Base-by-base conservation (phyloP, 73 alveolate genomes). In the Paramecium sexaurelia region DNA sequence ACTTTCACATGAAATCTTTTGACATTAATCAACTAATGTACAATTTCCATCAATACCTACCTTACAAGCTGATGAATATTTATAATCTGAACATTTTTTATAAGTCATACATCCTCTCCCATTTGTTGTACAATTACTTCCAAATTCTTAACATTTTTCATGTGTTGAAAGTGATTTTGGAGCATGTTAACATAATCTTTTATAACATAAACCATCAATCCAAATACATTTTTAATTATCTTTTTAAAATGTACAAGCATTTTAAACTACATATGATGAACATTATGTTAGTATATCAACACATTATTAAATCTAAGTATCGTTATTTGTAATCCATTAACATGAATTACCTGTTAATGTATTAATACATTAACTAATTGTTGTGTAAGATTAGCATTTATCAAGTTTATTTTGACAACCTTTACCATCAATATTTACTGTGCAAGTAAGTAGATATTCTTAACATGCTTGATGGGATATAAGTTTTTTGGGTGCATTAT, bases 161-260 rank as follows among this genome's bases (percentile, higher is more conserved):
- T 78, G 40, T 20, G 90, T 78, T 19, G 90, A 24, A 39, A 19
- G 41, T 41, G 75, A 24, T 24, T 39, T 78, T 6, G 90, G 90
- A n/a, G 90, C 90, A 78, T 78, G 45, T n/a, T 45, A 27, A 40
- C 90, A 78, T 37, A 10, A 36, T 9, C 90, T 20, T 2, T 37
- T 19, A 22, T 19, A 20, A 78, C 90, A 78, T 29, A 15, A 36
- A 22, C 73, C 73, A 45, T 29, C 83, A 13, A 32, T 78, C 69
- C 90, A 78, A 9, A 24, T 43, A 15, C 90, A 37, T 13, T 9
- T 4, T 11, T 9, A n/a, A 13, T 47, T 47, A 78, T 17, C 55
- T 4, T 3, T 41, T 40, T 20, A 5, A 39, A 7, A 20, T 19
- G 40, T 40, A 20, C 90, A 78, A 3, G 17, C 47, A 37, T 8